These are phyloP conservation scores for Phoenix roebelenii DNA, from an alignment of 176 grass and related monocot genomes.

Conservation along the genomic window DNA sequence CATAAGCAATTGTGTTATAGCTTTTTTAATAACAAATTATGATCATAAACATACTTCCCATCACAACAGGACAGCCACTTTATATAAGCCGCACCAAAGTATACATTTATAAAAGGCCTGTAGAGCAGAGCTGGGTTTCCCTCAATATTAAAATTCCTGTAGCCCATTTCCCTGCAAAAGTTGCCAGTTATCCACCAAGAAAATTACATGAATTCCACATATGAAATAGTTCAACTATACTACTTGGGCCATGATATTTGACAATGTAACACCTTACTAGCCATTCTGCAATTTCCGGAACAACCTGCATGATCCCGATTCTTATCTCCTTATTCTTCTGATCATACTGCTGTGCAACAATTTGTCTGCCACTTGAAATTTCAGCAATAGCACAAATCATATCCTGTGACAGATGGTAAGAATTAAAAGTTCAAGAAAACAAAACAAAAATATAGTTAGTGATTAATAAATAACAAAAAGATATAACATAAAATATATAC, in stretches of 20 bases:
- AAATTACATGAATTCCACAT: background rate
- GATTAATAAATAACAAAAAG: no score
- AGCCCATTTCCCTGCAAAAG: constrained; percentile 72
- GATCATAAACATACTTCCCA: constrained; percentile 56
- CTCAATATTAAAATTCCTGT: constrained; percentile 71
- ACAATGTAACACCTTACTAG: constrained; percentile 46
- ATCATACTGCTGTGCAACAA: constrained; percentile 64
- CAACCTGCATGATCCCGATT: constrained; percentile 83
- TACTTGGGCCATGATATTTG: background rate
- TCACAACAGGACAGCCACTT: constrained; percentile 90
- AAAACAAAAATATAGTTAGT: background rate
- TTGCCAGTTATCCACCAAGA: constrained; percentile 5
- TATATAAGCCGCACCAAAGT: constrained; percentile 89
- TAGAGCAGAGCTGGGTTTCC: constrained; percentile 54
- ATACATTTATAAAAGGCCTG: constrained; percentile 90
- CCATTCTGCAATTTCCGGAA: constrained; percentile 71
- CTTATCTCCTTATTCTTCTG: constrained; percentile 63
- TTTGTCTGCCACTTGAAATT: constrained; percentile 66
- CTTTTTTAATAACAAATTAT: background rate
- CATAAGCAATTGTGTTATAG: background rate
- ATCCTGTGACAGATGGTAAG: constrained; percentile 36
- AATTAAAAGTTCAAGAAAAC: constrained; percentile 14
- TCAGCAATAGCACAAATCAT: constrained; percentile 80
- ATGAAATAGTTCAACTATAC: no score
- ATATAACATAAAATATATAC: no score